These are phyloP conservation scores for Baorangia bicolor DNA, from an alignment of 768 basidiomycete genomes.

Conservation along the genomic window DNA sequence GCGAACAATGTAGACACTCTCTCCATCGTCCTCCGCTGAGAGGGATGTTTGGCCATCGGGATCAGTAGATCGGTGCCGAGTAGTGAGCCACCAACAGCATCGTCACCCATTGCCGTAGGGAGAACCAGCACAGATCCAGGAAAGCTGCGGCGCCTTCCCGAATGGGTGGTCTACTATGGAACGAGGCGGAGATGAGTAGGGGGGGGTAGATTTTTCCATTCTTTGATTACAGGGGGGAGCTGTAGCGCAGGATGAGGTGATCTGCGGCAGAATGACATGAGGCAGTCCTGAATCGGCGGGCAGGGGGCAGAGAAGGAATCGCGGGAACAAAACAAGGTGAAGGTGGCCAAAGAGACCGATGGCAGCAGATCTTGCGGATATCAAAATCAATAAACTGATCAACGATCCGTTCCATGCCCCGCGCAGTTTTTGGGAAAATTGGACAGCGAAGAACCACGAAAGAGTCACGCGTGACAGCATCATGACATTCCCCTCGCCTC, in stretches of 20 bases:
- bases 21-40: not conserved
- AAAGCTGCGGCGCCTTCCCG: slow-evolving; percentile 16
- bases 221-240: slow-evolving; percentile 8
- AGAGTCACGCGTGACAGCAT: slow-evolving; percentile 15
- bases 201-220: slow-evolving; percentile 19
- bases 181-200: slow-evolving; percentile 32
- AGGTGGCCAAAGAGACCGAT: slow-evolving; percentile 3
- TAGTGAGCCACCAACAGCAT: not conserved
- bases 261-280: slow-evolving; percentile 17
- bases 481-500: not conserved
- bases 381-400: slow-evolving; percentile 16
- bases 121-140: slow-evolving; percentile 26
- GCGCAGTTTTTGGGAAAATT: slow-evolving; percentile 10
- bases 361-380: slow-evolving; percentile 18
- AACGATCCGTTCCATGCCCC: slow-evolving; percentile 5
- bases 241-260: slow-evolving; percentile 18
- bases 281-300: slow-evolving; percentile 19
- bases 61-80: slow-evolving; percentile 25
- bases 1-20: not conserved
- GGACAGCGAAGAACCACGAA: slow-evolving; percentile 15
- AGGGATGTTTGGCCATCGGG: slow-evolving; percentile 7
- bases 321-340: not conserved
- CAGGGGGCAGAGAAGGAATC: not conserved
- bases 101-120: slow-evolving; percentile 18
- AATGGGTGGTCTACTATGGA: slow-evolving; percentile 12